A percentile compares a stretch with the other conserved stretches of the same genome.
Evolutionary conservation across 2,329 filamentous ascomycete species (phyloP).

Genomic region (Lasiodiplodia citricola): DNA sequence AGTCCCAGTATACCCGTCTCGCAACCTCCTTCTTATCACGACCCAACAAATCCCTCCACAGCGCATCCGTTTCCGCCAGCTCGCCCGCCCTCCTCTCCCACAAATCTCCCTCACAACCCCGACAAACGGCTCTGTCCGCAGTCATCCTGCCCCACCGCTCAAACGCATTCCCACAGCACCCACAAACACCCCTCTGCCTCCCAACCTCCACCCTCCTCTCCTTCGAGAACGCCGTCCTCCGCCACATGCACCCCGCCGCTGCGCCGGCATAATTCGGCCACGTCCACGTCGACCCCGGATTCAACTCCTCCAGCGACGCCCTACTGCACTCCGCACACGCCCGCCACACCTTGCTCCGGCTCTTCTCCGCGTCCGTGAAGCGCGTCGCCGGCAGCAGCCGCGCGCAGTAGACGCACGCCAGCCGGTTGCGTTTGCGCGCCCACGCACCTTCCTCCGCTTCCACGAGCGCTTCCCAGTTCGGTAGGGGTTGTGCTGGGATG

Average conservation of each 20-base stretch:
- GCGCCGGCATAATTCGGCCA: not conserved
- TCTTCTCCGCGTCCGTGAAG: slow-evolving; percentile 1
- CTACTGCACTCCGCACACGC: not conserved
- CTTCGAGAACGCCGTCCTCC: not conserved
- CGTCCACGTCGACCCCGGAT: not conserved
- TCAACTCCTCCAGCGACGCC: not conserved
- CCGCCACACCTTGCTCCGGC: not conserved
- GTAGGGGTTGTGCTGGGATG: not conserved
- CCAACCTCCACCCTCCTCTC: not conserved
- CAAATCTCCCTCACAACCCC: not conserved
- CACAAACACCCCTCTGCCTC: not conserved
- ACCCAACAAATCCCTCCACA: not conserved
- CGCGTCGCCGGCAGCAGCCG: not conserved
- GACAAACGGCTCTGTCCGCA: not conserved
- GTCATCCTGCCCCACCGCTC: not conserved
- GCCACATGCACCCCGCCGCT: not conserved
- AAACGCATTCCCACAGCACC: not conserved
- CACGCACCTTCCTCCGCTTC: not conserved
- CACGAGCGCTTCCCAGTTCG: not conserved
- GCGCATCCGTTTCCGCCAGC: not conserved
- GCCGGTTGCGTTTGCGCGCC: not conserved
- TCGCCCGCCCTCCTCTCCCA: not conserved
- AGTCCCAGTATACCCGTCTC: not conserved
- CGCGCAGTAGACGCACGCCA: not conserved
- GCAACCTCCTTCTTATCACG: not conserved